Percentiles rank a stretch among this genome's conserved stretches.
Conservation (phyloP, 768 basidiomycete genomes). For the Lentinula edodes region DNA sequence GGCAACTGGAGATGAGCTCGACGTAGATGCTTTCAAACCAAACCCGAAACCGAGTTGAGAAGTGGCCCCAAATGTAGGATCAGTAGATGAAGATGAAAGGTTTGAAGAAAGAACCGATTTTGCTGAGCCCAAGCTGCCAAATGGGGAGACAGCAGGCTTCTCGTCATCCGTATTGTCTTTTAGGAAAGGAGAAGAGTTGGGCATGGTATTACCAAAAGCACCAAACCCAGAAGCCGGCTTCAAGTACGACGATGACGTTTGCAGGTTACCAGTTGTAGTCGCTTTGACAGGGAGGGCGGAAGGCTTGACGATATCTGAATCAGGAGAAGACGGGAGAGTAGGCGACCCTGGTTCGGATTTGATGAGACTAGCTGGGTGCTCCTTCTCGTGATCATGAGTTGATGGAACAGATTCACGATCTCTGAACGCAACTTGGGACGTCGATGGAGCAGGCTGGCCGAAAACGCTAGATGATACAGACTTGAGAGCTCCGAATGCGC, state of each 20-base stretch:
- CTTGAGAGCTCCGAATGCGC: background rate
- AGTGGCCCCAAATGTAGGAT: slow-evolving; percentile 33
- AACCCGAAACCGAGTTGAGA: slow-evolving; percentile 18
- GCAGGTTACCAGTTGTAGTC: slow-evolving; percentile 19
- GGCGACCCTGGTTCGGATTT: slow-evolving; percentile 1
- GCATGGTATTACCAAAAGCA: slow-evolving; percentile 38
- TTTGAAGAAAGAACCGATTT: slow-evolving; percentile 14
- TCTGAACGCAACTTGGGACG: background rate
- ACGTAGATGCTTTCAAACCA: slow-evolving; percentile 25
- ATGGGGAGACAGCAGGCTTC: slow-evolving; percentile 31
- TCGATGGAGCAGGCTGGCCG: background rate
- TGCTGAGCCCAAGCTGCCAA: slow-evolving; percentile 16
- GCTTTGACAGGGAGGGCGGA: slow-evolving; percentile 19
- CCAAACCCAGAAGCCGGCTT: slow-evolving; percentile 30
- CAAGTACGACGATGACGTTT: slow-evolving; percentile 30
- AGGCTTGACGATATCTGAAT: slow-evolving; percentile 6
- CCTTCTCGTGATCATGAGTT: background rate
- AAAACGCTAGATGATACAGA: background rate
- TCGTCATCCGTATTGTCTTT: slow-evolving; percentile 23
- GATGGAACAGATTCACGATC: background rate
- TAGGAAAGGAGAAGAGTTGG: slow-evolving; percentile 51
- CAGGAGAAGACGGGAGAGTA: background rate
- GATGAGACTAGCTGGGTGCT: background rate
- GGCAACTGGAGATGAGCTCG: slow-evolving; percentile 17
- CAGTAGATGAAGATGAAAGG: slow-evolving; percentile 10